phyloP scores from a whole-genome alignment of 148 eudicot species.

The Heliamphora exappendiculata region DNA sequence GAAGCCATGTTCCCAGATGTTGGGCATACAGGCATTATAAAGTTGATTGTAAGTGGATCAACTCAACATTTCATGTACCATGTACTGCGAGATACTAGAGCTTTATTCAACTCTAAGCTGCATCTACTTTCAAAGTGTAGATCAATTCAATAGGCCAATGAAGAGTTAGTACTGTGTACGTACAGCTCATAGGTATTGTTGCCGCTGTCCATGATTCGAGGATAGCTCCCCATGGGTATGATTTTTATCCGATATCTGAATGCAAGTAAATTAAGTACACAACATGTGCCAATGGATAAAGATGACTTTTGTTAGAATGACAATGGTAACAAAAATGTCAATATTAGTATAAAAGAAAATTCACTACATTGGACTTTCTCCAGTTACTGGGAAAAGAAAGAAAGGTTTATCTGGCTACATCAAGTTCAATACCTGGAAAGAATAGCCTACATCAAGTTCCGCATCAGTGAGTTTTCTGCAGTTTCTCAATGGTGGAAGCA shows the following conservation, averaged over 20 bases:
- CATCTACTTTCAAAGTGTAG: neutral
- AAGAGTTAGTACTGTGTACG: conserved; percentile 23
- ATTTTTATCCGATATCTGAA: conserved; percentile 86
- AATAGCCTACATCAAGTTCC: too few species aligned
- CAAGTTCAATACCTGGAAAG: too few species aligned
- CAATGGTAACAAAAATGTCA: neutral
- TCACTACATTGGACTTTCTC: neutral
- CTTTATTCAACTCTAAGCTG: conserved; percentile 3
- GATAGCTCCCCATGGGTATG: conserved; percentile 94
- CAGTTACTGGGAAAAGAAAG: neutral
- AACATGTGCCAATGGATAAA: neutral
- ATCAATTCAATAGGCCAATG: neutral
- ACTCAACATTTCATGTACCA: neutral
- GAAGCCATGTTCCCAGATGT: neutral
- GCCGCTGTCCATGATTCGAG: conserved; percentile 85
- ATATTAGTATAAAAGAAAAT: neutral
- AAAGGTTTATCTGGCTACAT: neutral
- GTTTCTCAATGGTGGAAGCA: neutral
- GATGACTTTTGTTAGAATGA: neutral
- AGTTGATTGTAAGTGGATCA: neutral
- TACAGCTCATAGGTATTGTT: conserved; percentile 91
- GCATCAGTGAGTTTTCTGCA: too few species aligned
- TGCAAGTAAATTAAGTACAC: conserved; percentile 20
- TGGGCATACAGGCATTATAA: neutral
- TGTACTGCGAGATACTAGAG: neutral